Percentiles rank a stretch among this genome's conserved stretches.
Conservation (phyloP, 306 rosid genomes). For the Gastrolobium bilobum region DNA sequence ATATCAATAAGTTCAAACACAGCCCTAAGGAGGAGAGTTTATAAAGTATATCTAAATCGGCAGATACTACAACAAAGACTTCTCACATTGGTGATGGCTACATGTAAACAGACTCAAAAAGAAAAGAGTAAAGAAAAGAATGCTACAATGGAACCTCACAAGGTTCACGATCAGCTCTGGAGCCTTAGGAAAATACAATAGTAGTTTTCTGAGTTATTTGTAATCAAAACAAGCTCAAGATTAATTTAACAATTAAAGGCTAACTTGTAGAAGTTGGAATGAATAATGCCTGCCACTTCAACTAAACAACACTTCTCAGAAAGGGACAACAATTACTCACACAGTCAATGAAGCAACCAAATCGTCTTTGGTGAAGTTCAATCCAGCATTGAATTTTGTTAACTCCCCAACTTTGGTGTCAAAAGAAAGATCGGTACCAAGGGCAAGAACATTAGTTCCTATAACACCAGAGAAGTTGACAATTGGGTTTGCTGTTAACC, state of each 20-base stretch:
- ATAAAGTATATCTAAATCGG: neutral
- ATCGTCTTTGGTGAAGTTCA: constrained; percentile 74
- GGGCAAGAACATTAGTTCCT: constrained; percentile 71
- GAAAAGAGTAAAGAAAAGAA: neutral
- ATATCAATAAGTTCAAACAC: constrained; percentile 32
- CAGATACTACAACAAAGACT: neutral
- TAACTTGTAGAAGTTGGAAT: constrained; percentile 14
- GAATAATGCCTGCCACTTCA: neutral
- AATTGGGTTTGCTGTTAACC: constrained; percentile 87
- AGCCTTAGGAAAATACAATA: constrained; percentile 2
- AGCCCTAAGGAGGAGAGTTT: neutral
- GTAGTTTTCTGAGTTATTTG: neutral
- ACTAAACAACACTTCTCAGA: neutral
- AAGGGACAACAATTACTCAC: constrained; percentile 58
- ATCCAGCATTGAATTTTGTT: constrained; percentile 73
- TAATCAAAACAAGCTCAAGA: neutral
- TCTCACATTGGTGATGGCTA: neutral
- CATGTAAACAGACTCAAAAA: neutral
- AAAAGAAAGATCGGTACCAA: constrained; percentile 81
- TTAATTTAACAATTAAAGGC: neutral
- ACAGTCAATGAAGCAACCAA: constrained; percentile 75
- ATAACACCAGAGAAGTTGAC: constrained; percentile 84
- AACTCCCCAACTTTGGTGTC: constrained; percentile 77
- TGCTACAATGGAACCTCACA: neutral
- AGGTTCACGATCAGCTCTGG: neutral